Percentiles rank a stretch among this genome's conserved stretches.
Evolutionary conservation across 2,329 filamentous ascomycete genomes (phyloP).

Genomic region (Sarocladium brachiariae): DNA sequence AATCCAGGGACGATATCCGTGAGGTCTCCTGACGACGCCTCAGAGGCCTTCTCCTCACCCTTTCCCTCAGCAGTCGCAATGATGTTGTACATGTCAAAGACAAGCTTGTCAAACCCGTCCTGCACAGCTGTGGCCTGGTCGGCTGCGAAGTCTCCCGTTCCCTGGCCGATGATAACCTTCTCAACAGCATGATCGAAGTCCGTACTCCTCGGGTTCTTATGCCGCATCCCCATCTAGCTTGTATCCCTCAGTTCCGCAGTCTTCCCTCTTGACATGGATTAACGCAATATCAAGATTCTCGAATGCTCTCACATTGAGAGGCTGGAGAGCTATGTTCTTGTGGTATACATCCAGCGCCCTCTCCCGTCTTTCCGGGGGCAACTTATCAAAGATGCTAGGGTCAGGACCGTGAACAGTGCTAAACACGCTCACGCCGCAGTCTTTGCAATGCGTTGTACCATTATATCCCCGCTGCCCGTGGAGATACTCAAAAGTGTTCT

Average conservation of each 20-base stretch:
- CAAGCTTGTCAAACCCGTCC: too few relatives aligned
- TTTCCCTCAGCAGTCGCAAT: too few relatives aligned
- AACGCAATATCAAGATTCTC: constrained; percentile 15
- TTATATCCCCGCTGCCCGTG: constrained; percentile 16
- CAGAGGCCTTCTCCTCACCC: too few relatives aligned
- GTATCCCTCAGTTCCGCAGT: constrained; percentile 22
- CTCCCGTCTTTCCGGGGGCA: constrained; percentile 19
- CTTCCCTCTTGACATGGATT: constrained; percentile 14
- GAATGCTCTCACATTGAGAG: constrained; percentile 19
- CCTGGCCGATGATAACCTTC: too few relatives aligned
- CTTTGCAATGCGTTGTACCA: constrained; percentile 18
- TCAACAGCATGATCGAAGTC: too few relatives aligned
- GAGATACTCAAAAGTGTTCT: constrained; percentile 20
- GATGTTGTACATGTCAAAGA: too few relatives aligned
- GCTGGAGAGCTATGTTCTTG: constrained; percentile 19
- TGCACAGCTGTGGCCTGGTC: too few relatives aligned
- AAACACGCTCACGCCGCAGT: constrained; percentile 23
- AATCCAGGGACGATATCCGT: too few relatives aligned
- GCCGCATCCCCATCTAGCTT: too few relatives aligned
- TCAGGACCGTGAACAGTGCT: constrained; percentile 23
- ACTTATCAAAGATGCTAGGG: constrained; percentile 19
- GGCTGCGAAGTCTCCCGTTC: too few relatives aligned
- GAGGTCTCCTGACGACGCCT: too few relatives aligned
- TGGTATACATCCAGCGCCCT: constrained; percentile 15
- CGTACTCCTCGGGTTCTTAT: too few relatives aligned